Evolutionary conservation across 768 basidiomycete species (phyloP).

Genomic region (Phlegmacium glaucopus): DNA sequence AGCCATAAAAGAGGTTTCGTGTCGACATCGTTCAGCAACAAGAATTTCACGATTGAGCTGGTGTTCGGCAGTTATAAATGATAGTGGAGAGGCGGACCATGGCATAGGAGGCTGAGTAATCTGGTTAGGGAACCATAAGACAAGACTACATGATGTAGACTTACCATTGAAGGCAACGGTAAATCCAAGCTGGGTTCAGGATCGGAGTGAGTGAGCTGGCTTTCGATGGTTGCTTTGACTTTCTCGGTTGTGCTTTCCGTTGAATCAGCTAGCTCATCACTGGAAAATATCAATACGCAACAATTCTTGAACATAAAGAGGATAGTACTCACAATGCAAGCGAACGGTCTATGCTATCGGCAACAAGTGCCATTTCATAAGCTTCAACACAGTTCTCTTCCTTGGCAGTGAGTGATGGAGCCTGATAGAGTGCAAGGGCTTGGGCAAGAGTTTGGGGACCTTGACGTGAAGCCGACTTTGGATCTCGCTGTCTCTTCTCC

Average conservation of each 20-base stretch:
- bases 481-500: neutral
- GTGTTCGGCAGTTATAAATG: neutral
- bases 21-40: conserved; percentile 1
- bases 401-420: neutral
- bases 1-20: conserved; percentile 10
- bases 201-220: neutral
- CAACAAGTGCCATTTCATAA: conserved; percentile 15
- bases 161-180: neutral
- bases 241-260: neutral
- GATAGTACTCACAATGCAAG: conserved; percentile 7
- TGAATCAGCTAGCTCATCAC: neutral
- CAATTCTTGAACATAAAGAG: neutral
- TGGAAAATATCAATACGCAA: neutral
- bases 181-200: neutral
- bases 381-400: conserved; percentile 5
- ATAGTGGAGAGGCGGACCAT: neutral
- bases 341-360: conserved; percentile 8
- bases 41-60: neutral
- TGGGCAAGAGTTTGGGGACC: conserved; percentile 7
- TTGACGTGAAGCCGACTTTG: neutral
- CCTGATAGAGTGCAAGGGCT: conserved; percentile 2
- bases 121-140: neutral
- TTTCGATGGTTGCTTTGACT: neutral
- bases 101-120: neutral
- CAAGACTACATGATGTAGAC: neutral